Base-by-base conservation (phyloP, 192 early-diverging fungal species). In the Coemansia sp. region DNA sequence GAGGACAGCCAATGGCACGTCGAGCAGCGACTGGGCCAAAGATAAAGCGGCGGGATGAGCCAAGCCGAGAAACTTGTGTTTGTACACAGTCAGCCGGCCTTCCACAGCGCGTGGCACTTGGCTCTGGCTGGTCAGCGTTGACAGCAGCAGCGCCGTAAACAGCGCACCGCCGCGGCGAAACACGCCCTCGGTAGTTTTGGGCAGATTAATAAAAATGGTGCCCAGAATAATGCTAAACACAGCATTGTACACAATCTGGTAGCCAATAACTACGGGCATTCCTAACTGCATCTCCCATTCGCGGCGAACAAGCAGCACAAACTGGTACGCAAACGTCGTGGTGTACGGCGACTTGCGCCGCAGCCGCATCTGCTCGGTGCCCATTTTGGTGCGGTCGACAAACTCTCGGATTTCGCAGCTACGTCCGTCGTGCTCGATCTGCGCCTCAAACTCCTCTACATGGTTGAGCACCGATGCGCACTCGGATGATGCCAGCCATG, bases 161-260 rank as follows among this genome's bases (percentile, higher is more conserved):
- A 79, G 19, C 62, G 81, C 60, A 70, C 75, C 49, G 39, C 81
- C 48, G 45, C 83, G 69, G 24, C 88, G 84, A 71, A 91, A 92
- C 59, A 85, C 86, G 29, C 90, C 88, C 22, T 63, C 57, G 9
- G 79, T 77, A 52, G 67, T 71, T 10, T 65, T 41, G 0, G 88
- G 87, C 62, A 92, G 69, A 32, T 81, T 60, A 58, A 86, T 86
- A 72, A 89, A 92, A 55, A 88, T 84, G 29, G 86, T 86, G 52
- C 88, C 90, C 57, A 88, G 85, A 59, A 92, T 86, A 32, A 90
- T 58, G 52, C 87, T 87, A 85, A 91, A 89, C 49, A 87, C 17
- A 45, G 74, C 68, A 68, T 79, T 82, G 67, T 84, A 92, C 51
- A 86, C 57, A 17, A 80, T 68, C 47, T 81, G 82, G 48, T 88